Evolutionary conservation across 768 basidiomycete species (phyloP).

Genomic region (Calocybe indica): DNA sequence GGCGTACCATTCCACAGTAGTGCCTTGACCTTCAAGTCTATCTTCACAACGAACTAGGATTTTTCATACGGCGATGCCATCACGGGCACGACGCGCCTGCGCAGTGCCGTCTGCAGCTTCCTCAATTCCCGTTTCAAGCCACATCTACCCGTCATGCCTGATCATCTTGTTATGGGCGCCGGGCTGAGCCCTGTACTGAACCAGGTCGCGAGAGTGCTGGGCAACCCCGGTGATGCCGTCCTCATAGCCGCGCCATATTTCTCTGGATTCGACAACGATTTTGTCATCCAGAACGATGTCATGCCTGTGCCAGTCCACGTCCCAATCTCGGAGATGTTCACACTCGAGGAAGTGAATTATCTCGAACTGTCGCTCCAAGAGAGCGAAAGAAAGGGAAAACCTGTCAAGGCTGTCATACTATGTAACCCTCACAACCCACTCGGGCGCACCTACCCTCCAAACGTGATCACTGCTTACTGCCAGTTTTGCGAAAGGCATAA

Average conservation of each 20-base stretch:
- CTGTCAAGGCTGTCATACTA: slow-evolving; percentile 17
- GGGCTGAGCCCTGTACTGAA: slow-evolving; percentile 9
- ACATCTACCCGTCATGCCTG: slow-evolving; percentile 1
- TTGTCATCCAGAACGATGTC: slow-evolving; percentile 4
- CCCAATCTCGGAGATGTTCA: slow-evolving; percentile 6
- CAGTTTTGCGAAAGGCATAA: slow-evolving; percentile 13
- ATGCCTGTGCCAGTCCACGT: slow-evolving; percentile 6
- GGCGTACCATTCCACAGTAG: neutral
- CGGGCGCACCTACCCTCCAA: slow-evolving; percentile 13
- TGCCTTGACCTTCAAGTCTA: neutral
- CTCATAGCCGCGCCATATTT: slow-evolving; percentile 14
- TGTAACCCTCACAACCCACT: slow-evolving; percentile 25
- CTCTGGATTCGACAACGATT: slow-evolving; percentile 11
- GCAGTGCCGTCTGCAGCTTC: slow-evolving; percentile 6
- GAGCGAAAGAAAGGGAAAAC: slow-evolving; percentile 8
- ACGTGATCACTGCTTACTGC: slow-evolving; percentile 16
- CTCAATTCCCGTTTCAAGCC: slow-evolving; percentile 12
- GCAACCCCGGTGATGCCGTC: slow-evolving; percentile 11
- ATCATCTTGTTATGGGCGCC: slow-evolving; percentile 9
- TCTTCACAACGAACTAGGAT: slow-evolving; percentile 5
- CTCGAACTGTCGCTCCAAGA: slow-evolving; percentile 13
- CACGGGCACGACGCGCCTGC: slow-evolving; percentile 8
- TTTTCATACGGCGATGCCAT: slow-evolving; percentile 13
- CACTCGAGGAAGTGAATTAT: slow-evolving; percentile 9
- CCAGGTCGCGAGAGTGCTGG: slow-evolving; percentile 8